phyloP scores from a whole-genome alignment of 257 asterid species.

The Forsythia suspensa region DNA sequence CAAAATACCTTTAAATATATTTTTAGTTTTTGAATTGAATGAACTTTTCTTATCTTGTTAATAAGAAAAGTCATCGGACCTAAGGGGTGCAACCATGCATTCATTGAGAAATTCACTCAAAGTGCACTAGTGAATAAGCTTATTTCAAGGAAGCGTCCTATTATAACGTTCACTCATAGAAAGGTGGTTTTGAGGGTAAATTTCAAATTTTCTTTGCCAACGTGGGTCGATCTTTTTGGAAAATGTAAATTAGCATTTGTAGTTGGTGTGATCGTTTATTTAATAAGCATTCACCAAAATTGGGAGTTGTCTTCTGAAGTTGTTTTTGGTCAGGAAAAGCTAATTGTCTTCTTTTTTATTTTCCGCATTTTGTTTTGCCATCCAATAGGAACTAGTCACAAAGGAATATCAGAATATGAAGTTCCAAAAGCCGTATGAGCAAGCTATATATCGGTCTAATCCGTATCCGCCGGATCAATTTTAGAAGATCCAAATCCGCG shows the following conservation, averaged over 20 bases:
- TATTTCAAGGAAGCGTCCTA: not conserved
- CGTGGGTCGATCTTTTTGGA: not conserved
- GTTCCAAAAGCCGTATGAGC: slow-evolving; percentile 97
- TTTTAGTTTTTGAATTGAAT: not conserved
- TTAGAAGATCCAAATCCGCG: too few relatives aligned
- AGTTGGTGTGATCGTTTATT: not conserved
- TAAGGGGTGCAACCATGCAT: not conserved
- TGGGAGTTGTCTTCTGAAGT: slow-evolving; percentile 3
- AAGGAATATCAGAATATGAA: slow-evolving; percentile 67
- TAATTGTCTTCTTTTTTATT: slow-evolving; percentile 8
- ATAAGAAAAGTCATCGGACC: not conserved
- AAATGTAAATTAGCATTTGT: not conserved
- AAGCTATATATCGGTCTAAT: slow-evolving; percentile 51
- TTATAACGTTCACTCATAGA: not conserved
- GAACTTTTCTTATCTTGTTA: not conserved
- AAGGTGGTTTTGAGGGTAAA: not conserved
- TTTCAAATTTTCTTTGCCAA: not conserved
- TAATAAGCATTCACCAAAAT: not conserved
- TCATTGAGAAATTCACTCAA: not conserved
- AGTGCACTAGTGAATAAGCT: not conserved
- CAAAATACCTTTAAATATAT: not conserved
- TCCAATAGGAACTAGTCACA: slow-evolving; percentile 66
- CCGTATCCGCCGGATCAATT: too few relatives aligned
- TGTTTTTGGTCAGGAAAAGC: slow-evolving; percentile 2
- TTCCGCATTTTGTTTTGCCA: slow-evolving; percentile 18